Evolutionary conservation across 192 early-diverging fungal species (phyloP), one percentile per base, ranked within the genome.

Genomic region (Bifiguratus adelaidae): DNA sequence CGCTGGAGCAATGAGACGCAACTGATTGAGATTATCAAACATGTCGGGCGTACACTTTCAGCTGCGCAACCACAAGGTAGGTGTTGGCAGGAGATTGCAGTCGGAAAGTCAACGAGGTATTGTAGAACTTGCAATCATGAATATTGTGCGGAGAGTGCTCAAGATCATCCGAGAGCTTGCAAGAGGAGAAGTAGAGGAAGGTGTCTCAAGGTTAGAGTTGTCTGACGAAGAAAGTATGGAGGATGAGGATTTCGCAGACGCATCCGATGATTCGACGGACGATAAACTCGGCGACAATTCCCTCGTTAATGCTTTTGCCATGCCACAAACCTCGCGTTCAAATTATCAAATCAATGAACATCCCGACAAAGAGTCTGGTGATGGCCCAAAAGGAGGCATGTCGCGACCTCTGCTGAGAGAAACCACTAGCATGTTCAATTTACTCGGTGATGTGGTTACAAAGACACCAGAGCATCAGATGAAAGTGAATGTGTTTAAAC

Each of bases 61-160:
- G 54, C 58, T 11, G 94, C 94, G 0, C 89, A 90, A 53, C 87
- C 89, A 6, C 82, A 71, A 48, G 77, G 77, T 74, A 43, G 33
- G 25, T 48, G 7, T 29, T 38, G 16, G 8, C 32, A 21, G 21
- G 28, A 19, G 47, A 15, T 8, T 0, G n/a, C 4, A 7, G 22
- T 42, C 12, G 32, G 16, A 27, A 3, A 3, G 23, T 2, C 7
- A 25, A 22, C 32, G 24, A 53, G 34, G 19, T 28, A 6, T 3
- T 20, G 11, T 41, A 63, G 94, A 95, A 58, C 71, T 92, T 26
- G 79, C 88, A 2, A 81, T 91, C 0, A 81, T 80, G 12, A 94
- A 92, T 65, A 91, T 91, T 26, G 77, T 86, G 33, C 80, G 86
- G 47, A 74, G 90, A 28, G 79, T 94, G 4, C 56, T 94, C 32